Percentiles rank a stretch among this genome's conserved stretches.
phyloP scores from a whole-genome alignment of 129 eudicot genomes.

The Gnaphalium uliginosum region DNA sequence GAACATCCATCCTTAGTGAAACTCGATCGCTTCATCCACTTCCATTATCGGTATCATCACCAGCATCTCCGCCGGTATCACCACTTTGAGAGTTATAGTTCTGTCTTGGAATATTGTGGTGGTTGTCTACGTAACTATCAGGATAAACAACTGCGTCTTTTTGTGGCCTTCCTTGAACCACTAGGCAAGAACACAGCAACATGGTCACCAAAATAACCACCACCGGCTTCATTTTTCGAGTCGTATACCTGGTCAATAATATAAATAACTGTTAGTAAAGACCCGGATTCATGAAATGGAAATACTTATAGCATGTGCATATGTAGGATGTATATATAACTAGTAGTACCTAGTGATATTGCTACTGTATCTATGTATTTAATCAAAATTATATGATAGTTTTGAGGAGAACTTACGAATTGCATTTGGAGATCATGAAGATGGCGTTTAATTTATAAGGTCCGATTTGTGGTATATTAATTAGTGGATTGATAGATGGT shows the following conservation, averaged over 20 bases:
- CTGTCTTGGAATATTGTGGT: slow-evolving; percentile 55
- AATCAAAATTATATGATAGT: background rate
- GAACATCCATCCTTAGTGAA: background rate
- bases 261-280: background rate
- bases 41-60: slow-evolving; percentile 18
- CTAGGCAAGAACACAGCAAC: slow-evolving; percentile 33
- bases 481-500: slow-evolving; percentile 33
- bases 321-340: background rate
- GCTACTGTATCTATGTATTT: background rate
- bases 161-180: slow-evolving; percentile 41
- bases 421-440: slow-evolving; percentile 22
- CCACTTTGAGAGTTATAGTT: slow-evolving; percentile 42
- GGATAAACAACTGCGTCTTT: slow-evolving; percentile 18
- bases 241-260: background rate
- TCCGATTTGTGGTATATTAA: slow-evolving; percentile 20
- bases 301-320: slow-evolving; percentile 4
- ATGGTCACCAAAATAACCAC: slow-evolving; percentile 35
- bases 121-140: slow-evolving; percentile 48
- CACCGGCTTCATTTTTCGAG: slow-evolving; percentile 33
- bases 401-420: background rate
- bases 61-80: slow-evolving; percentile 17
- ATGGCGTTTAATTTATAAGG: slow-evolving; percentile 37
- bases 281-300: background rate
- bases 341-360: slow-evolving; percentile 22
- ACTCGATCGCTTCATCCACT: slow-evolving; percentile 29